These are phyloP conservation scores for Ophiocordyceps sinensis DNA, from an alignment of 2,329 filamentous ascomycete genomes.

Conservation along the genomic window DNA sequence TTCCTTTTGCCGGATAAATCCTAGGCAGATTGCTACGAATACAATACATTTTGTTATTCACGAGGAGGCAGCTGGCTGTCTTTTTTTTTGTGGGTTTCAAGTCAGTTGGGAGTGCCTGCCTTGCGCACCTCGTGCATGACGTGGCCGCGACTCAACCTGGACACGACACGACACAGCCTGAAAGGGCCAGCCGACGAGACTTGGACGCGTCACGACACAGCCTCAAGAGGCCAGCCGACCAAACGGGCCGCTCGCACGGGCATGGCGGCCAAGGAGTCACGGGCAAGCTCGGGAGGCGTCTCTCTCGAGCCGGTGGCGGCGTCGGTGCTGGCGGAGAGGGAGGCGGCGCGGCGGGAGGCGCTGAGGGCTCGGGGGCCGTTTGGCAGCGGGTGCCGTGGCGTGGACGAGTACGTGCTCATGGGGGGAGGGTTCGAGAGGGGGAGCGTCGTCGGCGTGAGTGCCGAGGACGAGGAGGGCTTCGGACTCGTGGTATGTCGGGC, in stretches of 20 bases:
- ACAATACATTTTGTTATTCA: conserved; percentile 1
- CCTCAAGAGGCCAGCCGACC: too few relatives aligned
- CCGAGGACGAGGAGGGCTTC: conserved; percentile 33
- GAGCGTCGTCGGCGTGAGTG: conserved; percentile 36
- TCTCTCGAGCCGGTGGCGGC: conserved; percentile 29
- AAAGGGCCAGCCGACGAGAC: accelerated
- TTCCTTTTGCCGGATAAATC: conserved; percentile 1
- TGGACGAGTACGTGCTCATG: conserved; percentile 32
- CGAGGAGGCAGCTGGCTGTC: too few relatives aligned
- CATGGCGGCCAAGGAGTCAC: neutral
- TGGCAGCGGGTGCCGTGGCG: conserved; percentile 28
- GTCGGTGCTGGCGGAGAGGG: conserved; percentile 23
- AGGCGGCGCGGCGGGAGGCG: conserved; percentile 20
- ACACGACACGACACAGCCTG: too few relatives aligned
- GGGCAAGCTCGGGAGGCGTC: conserved; percentile 11
- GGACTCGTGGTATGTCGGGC: conserved; percentile 27
- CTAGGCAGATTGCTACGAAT: conserved; percentile 8
- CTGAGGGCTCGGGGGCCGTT: conserved; percentile 16
- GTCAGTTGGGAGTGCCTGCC: too few relatives aligned
- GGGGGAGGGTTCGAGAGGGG: conserved; percentile 36
- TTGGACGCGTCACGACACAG: too few relatives aligned
- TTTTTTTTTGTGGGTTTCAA: too few relatives aligned
- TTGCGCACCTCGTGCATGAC: too few relatives aligned
- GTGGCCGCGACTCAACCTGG: too few relatives aligned
- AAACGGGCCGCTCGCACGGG: too few relatives aligned